Conservation (phyloP, 1,284 basidiomycete genomes). For the Marasmius oreades region DNA sequence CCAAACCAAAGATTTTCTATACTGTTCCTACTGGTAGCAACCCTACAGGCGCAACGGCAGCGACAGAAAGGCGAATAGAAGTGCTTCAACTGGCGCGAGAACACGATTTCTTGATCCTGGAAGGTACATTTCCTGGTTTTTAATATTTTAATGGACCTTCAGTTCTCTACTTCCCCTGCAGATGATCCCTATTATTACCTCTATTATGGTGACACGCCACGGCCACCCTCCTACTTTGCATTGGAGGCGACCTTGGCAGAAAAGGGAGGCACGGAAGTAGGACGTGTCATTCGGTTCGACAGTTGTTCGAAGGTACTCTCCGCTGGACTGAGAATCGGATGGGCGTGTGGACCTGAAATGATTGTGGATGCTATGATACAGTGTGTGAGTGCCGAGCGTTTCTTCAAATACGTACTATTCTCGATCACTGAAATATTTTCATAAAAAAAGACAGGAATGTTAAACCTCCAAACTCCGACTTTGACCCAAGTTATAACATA, state of each 20-base stretch:
- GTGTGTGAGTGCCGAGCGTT: background rate
- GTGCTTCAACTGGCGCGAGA: constrained; percentile 55
- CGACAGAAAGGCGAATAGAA: constrained; percentile 52
- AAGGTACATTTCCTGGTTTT: constrained; percentile 27
- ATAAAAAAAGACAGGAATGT: constrained; percentile 53
- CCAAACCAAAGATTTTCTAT: constrained; percentile 65
- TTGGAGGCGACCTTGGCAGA: constrained; percentile 57
- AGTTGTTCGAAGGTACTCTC: constrained; percentile 61
- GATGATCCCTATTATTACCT: constrained; percentile 78
- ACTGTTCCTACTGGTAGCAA: constrained; percentile 59
- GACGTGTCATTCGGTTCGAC: constrained; percentile 55
- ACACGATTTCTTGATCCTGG: constrained; percentile 62
- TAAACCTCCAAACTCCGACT: constrained; percentile 79
- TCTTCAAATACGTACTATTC: background rate
- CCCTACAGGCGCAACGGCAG: constrained; percentile 58
- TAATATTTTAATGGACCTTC: too few relatives aligned
- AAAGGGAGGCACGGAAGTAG: constrained; percentile 38
- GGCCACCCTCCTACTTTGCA: constrained; percentile 61
- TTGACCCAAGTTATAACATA: constrained; percentile 77
- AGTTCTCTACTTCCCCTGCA: background rate
- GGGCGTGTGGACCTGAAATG: constrained; percentile 11
- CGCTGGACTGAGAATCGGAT: constrained; percentile 30
- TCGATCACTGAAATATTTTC: background rate
- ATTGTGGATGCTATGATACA: constrained; percentile 9
- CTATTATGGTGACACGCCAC: constrained; percentile 49